Percentiles rank a stretch among this genome's conserved stretches.
phyloP scores from a whole-genome alignment of 208 protist species.

The Trypanosoma melophagium region DNA sequence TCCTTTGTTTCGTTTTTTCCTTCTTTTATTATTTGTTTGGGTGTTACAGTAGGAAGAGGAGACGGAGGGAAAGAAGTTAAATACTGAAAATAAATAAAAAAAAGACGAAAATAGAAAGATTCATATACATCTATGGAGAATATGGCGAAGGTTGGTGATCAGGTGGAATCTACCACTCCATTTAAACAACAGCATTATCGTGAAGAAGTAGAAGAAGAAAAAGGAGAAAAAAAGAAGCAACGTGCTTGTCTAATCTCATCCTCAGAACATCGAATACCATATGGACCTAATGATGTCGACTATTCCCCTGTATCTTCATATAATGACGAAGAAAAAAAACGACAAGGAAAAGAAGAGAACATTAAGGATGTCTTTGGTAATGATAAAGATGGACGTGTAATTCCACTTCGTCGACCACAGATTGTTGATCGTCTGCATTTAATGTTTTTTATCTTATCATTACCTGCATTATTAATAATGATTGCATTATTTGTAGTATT shows the following conservation, averaged over 20 bases:
- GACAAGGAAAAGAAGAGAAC: neutral
- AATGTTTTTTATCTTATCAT: constrained; percentile 15
- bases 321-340: neutral
- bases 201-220: too few species aligned
- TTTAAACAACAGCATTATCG: neutral
- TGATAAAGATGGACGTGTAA: constrained; percentile 6
- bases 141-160: neutral
- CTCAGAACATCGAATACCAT: neutral
- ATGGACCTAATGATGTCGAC: constrained; percentile 1
- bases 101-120: too few species aligned
- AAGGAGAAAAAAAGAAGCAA: neutral
- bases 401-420: constrained; percentile 7
- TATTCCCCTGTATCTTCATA: neutral
- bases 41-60: too few species aligned
- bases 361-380: neutral
- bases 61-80: too few species aligned
- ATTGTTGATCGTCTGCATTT: constrained; percentile 19
- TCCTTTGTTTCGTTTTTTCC: too few species aligned
- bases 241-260: neutral
- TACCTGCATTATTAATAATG: constrained; percentile 10
- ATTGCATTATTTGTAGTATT: constrained; percentile 7
- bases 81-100: too few species aligned
- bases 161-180: neutral
- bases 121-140: too few species aligned
- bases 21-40: too few species aligned